Evolutionary conservation across 1,284 basidiomycete species (phyloP), one percentile per base, ranked within the genome.

Genomic region (Trichosporon ovoides): DNA sequence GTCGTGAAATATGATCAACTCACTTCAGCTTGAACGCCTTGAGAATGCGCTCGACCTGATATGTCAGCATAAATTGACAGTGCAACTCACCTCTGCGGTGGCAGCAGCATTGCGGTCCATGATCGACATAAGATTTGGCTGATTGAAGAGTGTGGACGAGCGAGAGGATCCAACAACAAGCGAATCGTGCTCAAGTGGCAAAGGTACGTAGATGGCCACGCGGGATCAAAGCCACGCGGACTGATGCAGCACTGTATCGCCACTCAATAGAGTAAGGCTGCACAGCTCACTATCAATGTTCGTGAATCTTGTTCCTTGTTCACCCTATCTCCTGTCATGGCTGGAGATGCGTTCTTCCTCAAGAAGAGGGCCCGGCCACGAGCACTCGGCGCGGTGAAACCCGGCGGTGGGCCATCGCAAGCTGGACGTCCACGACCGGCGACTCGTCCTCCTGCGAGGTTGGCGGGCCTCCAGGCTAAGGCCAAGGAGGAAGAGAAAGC

Each of bases 1-100:
- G 2, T 10, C 7, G 3, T 13, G 7, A 28, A 13, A 12, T 19
- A 18, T 22, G 33, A 19, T 13, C 20, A 13, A 68, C 76, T 66
- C 52, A 79, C 77, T 83, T 83, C 53, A 82, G 68, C 59, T 81
- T 81, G 77, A 83, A 83, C 1, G 81, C 77, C 34, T 68, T 71
- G 40, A 83, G 69, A 22, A 83, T 73, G 19, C 82, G 74, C 54
- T 80, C 74, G 35, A 82, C 80, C 76, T 83, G 72, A 18, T 40
- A 13, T 34, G 24, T 20, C 20, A 16, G 9, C 33, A 16, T 40
- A 43, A 18, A 35, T 11, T 35, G 18, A 24, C 37, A 3, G 36
- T 20, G 34, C 7, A 22, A 53, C 68, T 63, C 60, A 74, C 72
- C 69, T 75, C 73, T 10, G 69, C 58, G 50, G 70, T 66, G 46